Evolutionary conservation across 805 yeast species (phyloP).

Genomic region (Yarrowia deformans): DNA sequence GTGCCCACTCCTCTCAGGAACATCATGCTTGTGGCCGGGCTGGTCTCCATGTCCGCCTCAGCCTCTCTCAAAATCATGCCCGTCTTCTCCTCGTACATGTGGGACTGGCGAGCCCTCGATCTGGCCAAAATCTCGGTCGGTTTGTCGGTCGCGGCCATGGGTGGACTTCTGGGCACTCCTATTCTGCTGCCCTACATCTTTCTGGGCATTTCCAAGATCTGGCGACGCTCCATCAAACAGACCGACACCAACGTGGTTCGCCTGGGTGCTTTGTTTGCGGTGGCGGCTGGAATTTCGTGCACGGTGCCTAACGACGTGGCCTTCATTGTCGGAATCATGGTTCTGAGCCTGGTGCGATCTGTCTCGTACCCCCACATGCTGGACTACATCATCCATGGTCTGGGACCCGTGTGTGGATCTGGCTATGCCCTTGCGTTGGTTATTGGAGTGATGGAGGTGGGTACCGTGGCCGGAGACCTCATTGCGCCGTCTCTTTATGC

Average conservation of each 20-base stretch:
- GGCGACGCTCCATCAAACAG: constrained; percentile 11
- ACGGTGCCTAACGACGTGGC: constrained; percentile 33
- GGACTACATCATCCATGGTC: constrained; percentile 15
- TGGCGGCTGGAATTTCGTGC: constrained; percentile 13
- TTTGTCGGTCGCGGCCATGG: constrained; percentile 15
- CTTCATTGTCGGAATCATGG: constrained; percentile 29
- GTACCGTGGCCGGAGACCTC: background rate
- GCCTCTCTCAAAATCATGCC: constrained; percentile 32
- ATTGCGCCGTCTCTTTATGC: constrained; percentile 7
- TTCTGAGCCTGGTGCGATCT: constrained; percentile 24
- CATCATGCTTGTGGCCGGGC: constrained; percentile 9
- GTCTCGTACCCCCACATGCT: constrained; percentile 27
- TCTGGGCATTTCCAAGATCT: constrained; percentile 19
- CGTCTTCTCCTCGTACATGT: constrained; percentile 29
- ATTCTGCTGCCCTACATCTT: constrained; percentile 18
- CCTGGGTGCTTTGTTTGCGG: constrained; percentile 8
- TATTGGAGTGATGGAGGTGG: background rate
- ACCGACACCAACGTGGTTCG: constrained; percentile 20
- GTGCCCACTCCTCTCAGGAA: constrained; percentile 3
- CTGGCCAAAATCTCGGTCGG: constrained; percentile 30
- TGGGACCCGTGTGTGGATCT: constrained; percentile 21
- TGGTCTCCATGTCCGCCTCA: background rate
- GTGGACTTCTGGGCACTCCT: constrained; percentile 19
- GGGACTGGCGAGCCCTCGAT: constrained; percentile 30
- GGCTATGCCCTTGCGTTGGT: constrained; percentile 23